Percentiles rank a stretch among this genome's conserved stretches.
phyloP scores from a whole-genome alignment of 2,329 filamentous ascomycete genomes.

The Grosmannia clavigera region DNA sequence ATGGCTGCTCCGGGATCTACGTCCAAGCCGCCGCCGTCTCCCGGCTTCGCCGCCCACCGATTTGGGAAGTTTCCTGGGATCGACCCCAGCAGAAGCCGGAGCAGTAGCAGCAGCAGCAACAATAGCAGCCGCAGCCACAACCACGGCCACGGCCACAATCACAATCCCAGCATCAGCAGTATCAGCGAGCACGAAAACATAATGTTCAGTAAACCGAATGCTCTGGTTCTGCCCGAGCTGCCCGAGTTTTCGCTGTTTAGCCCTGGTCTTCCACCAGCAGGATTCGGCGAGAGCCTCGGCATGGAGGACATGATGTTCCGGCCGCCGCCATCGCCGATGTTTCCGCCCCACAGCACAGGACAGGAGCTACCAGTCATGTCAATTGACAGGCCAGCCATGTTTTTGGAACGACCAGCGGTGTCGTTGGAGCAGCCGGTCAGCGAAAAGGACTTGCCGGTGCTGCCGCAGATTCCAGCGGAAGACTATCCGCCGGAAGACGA shows the following conservation, averaged over 20 bases:
- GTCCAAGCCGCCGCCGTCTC: conserved; percentile 16
- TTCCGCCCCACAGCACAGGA: conserved; percentile 10
- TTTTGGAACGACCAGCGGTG: background rate
- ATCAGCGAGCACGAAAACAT: conserved; percentile 12
- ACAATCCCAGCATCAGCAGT: background rate
- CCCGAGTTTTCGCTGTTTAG: background rate
- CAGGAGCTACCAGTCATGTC: background rate
- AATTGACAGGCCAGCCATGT: too few species aligned
- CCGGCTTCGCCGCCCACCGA: conserved; percentile 29
- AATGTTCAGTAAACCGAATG: conserved; percentile 13
- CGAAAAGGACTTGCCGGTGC: conserved; percentile 2
- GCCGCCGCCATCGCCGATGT: conserved; percentile 18
- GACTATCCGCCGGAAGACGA: conserved; percentile 18
- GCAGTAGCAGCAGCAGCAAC: conserved; percentile 8
- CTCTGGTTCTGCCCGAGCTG: background rate
- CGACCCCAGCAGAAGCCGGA: background rate
- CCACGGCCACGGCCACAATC: conserved; percentile 8
- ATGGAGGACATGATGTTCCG: conserved; percentile 12
- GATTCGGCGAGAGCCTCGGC: background rate
- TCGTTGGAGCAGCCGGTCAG: background rate
- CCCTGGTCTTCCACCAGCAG: background rate
- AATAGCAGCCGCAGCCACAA: background rate
- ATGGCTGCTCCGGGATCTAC: background rate
- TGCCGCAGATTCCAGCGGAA: conserved; percentile 3
- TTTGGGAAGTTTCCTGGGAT: conserved; percentile 25